phyloP scores from a whole-genome alignment of 495 filamentous ascomycete species.

The Talaromyces trachyspermus region DNA sequence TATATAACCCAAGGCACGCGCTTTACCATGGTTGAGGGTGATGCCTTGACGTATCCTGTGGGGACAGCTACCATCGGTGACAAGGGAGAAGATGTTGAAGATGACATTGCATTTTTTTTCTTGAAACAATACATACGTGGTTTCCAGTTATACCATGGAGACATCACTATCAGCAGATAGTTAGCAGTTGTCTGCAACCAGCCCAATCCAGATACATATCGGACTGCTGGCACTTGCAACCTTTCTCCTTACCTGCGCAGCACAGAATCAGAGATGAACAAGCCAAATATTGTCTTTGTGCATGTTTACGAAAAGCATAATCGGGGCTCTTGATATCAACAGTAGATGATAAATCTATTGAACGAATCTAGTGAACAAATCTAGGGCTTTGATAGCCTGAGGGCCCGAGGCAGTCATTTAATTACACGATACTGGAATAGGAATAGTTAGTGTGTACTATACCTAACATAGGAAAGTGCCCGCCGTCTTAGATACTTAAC shows the following conservation, averaged over 20 bases:
- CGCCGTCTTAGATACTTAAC: too few relatives aligned
- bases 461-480: too few relatives aligned
- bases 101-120: not conserved
- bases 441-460: too few relatives aligned
- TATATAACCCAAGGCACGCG: too few relatives aligned
- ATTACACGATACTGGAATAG: too few relatives aligned
- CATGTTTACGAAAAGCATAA: not conserved
- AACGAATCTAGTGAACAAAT: too few relatives aligned
- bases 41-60: too few relatives aligned
- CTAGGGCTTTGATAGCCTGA: too few relatives aligned
- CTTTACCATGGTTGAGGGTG: too few relatives aligned
- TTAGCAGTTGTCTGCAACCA: not conserved
- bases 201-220: not conserved
- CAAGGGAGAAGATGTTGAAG: not conserved
- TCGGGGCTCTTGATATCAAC: not conserved
- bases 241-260: not conserved
- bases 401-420: too few relatives aligned
- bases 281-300: not conserved
- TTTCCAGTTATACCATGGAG: not conserved
- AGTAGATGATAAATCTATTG: not conserved
- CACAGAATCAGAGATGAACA: not conserved
- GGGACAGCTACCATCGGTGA: not conserved
- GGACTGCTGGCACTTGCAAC: not conserved
- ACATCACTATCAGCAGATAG: not conserved
- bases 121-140: not conserved